Evolutionary conservation across 2,329 filamentous ascomycete species (phyloP).

Genomic region (Celoporthe dispersa): DNA sequence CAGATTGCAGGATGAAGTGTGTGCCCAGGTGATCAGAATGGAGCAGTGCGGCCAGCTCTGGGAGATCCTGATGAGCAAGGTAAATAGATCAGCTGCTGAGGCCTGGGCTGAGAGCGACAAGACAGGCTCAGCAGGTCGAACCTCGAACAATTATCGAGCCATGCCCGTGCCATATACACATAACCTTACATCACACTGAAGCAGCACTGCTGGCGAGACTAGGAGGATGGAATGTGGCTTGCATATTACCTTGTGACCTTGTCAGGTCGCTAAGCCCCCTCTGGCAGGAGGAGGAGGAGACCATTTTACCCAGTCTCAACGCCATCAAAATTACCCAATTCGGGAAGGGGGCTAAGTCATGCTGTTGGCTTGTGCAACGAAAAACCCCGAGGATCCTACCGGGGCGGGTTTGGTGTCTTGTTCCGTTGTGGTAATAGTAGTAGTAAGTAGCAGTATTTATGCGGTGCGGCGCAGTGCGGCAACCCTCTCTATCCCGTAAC

Average conservation of each 20-base stretch:
- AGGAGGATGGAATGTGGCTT: background rate
- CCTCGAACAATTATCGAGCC: background rate
- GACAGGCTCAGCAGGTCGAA: background rate
- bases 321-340: background rate
- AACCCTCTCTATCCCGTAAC: no score
- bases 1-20: conserved; percentile 1
- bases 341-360: background rate
- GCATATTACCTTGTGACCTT: background rate
- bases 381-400: background rate
- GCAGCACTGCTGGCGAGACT: background rate
- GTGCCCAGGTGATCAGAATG: background rate
- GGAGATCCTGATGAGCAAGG: background rate
- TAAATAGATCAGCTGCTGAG: background rate
- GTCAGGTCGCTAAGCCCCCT: background rate
- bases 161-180: background rate
- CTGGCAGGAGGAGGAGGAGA: background rate
- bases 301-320: background rate
- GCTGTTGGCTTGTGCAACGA: background rate
- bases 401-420: background rate
- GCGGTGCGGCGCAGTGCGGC: no score
- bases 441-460: background rate
- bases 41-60: background rate
- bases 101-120: background rate
- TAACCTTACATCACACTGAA: no score
- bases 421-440: background rate